These are phyloP conservation scores for Apiospora pterosperma DNA, from an alignment of 2,329 filamentous ascomycete species.

Conservation along the genomic window DNA sequence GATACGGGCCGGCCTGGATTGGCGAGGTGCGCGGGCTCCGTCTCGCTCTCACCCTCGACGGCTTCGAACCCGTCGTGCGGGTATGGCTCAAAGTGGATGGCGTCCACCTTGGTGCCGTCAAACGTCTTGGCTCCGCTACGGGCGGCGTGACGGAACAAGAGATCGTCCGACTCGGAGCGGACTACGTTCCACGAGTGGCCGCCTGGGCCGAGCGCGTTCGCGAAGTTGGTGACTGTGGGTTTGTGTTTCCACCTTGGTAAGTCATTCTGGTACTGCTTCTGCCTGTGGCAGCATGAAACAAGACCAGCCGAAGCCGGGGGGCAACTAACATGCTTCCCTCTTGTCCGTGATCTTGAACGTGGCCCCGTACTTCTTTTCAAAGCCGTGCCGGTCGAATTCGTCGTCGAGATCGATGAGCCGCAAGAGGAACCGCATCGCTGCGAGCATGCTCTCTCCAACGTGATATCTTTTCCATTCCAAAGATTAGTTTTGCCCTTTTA, in stretches of 20 bases:
- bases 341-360: slow-evolving; percentile 18
- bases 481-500: background rate
- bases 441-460: slow-evolving; percentile 34
- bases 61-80: background rate
- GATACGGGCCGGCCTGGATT: slow-evolving; percentile 31
- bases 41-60: background rate
- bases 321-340: background rate
- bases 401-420: slow-evolving; percentile 40
- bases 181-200: slow-evolving; percentile 43
- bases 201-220: slow-evolving; percentile 33
- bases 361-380: slow-evolving; percentile 36
- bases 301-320: too few species aligned
- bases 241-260: too few species aligned
- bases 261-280: too few species aligned
- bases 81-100: slow-evolving; percentile 25
- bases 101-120: slow-evolving; percentile 34
- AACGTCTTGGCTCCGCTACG: slow-evolving; percentile 37
- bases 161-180: slow-evolving; percentile 41
- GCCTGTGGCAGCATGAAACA: too few species aligned
- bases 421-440: slow-evolving; percentile 38
- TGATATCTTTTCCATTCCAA: slow-evolving; percentile 31
- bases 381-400: slow-evolving; percentile 36
- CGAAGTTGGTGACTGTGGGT: slow-evolving; percentile 38
- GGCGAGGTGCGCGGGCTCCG: background rate
- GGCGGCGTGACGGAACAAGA: slow-evolving; percentile 40